Evolutionary conservation across 2,329 filamentous ascomycete species (phyloP).

Genomic region (Aureobasidium sp.): DNA sequence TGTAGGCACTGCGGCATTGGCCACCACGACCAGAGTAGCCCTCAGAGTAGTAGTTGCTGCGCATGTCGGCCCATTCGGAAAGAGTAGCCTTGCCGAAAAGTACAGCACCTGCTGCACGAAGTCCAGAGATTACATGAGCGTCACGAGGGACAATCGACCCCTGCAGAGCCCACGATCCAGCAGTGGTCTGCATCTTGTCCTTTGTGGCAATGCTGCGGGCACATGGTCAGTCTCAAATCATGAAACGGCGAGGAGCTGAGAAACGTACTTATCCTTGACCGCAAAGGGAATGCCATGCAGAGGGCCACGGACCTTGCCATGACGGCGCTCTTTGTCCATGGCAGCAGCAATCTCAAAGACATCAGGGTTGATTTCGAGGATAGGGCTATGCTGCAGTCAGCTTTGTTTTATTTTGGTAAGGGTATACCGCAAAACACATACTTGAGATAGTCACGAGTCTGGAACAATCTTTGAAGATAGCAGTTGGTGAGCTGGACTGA

Average conservation of each 20-base stretch:
- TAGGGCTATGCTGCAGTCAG: constrained; percentile 26
- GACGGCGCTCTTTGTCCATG: constrained; percentile 54
- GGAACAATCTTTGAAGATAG: constrained; percentile 54
- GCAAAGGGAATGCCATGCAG: constrained; percentile 71
- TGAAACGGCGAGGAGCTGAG: constrained; percentile 3
- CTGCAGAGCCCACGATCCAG: constrained; percentile 60
- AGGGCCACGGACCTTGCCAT: constrained; percentile 53
- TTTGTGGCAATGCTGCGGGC: constrained; percentile 49
- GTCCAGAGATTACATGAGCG: constrained; percentile 53
- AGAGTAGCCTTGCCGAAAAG: constrained; percentile 65
- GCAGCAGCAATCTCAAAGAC: constrained; percentile 53
- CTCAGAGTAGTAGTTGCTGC: constrained; percentile 59
- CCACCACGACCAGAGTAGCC: constrained; percentile 60
- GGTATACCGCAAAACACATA: constrained; percentile 30
- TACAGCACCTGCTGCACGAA: constrained; percentile 60
- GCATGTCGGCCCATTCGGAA: constrained; percentile 70
- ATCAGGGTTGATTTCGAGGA: constrained; percentile 65
- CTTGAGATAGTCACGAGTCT: constrained; percentile 60
- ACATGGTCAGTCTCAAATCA: neutral
- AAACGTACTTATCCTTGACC: constrained; percentile 58
- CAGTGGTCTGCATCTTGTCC: constrained; percentile 67
- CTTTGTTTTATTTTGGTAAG: neutral
- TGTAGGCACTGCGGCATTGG: constrained; percentile 60
- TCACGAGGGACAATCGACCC: constrained; percentile 63
- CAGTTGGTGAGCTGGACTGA: constrained; percentile 54